Conservation (phyloP, 805 yeast species). For the Sugiyamaella valdiviana region DNA sequence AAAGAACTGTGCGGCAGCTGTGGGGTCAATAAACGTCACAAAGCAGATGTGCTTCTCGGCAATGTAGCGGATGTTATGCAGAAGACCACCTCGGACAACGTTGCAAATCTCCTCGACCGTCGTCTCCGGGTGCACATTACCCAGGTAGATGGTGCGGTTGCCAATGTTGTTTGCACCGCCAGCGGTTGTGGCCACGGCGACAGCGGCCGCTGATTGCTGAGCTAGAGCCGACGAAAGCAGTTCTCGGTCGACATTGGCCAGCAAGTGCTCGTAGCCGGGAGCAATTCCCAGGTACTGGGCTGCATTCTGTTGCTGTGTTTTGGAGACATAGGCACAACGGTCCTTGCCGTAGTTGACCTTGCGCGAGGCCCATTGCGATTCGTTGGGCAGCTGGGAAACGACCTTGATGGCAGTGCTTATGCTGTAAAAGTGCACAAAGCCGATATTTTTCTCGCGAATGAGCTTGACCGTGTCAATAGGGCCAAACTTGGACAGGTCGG, state of each 20-base stretch:
- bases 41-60: slow-evolving; percentile 88
- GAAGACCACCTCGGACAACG: slow-evolving; percentile 89
- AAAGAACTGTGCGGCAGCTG: slow-evolving; percentile 95
- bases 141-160: slow-evolving; percentile 87
- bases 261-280: slow-evolving; percentile 78
- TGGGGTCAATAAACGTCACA: slow-evolving; percentile 91
- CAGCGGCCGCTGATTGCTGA: slow-evolving; percentile 94
- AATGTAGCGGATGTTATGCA: slow-evolving; percentile 75
- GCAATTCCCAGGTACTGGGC: slow-evolving; percentile 90
- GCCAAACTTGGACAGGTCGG: slow-evolving; percentile 70
- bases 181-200: slow-evolving; percentile 91
- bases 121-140: slow-evolving; percentile 82
- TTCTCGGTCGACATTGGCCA: slow-evolving; percentile 59
- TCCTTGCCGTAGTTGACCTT: slow-evolving; percentile 91
- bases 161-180: slow-evolving; percentile 92
- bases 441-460: slow-evolving; percentile 65
- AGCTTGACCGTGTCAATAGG: slow-evolving; percentile 79
- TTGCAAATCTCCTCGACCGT: slow-evolving; percentile 92
- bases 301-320: slow-evolving; percentile 94
- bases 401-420: slow-evolving; percentile 82
- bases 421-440: slow-evolving; percentile 83
- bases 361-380: slow-evolving; percentile 63
- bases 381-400: slow-evolving; percentile 62
- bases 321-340: slow-evolving; percentile 82
- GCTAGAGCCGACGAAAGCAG: slow-evolving; percentile 48